phyloP scores from a whole-genome alignment of 306 rosid genomes.

The Malus sieversii region DNA sequence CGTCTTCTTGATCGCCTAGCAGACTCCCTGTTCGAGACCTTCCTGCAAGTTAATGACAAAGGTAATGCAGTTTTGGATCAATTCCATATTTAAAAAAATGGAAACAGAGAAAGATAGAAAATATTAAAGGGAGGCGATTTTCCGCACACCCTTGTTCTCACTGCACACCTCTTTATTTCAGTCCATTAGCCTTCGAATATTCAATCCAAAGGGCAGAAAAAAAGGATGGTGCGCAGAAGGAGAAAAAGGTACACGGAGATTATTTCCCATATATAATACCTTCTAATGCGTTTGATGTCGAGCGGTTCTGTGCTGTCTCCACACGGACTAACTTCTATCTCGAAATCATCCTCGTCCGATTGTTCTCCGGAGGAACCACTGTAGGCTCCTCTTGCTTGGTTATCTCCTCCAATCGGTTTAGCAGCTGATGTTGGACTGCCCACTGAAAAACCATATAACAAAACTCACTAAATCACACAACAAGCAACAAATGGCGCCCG shows the following conservation, averaged over 20 bases:
- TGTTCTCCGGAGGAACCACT: conserved; percentile 73
- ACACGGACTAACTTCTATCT: conserved; percentile 50
- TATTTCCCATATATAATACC: conserved; percentile 31
- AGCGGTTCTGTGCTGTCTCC: conserved; percentile 53
- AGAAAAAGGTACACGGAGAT: too few species aligned
- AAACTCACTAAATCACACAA: background rate
- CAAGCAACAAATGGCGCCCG: background rate
- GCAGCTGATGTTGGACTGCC: conserved; percentile 70
- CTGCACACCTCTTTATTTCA: background rate
- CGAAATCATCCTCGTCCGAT: conserved; percentile 65
- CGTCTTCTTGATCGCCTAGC: conserved; percentile 84
- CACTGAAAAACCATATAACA: conserved; percentile 26
- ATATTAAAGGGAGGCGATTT: too few species aligned
- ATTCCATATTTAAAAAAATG: background rate
- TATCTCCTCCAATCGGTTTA: conserved; percentile 37
- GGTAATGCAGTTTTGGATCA: background rate
- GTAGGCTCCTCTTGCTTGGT: conserved; percentile 43
- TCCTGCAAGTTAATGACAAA: conserved; percentile 39
- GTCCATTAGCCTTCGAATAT: background rate
- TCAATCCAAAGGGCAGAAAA: background rate
- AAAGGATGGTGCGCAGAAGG: background rate
- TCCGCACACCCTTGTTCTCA: too few species aligned
- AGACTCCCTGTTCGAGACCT: conserved; percentile 67
- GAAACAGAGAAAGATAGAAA: background rate
- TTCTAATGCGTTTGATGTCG: conserved; percentile 51